These are phyloP conservation scores for Triangularia setosa DNA, from an alignment of 2,329 filamentous ascomycete species.

Conservation along the genomic window DNA sequence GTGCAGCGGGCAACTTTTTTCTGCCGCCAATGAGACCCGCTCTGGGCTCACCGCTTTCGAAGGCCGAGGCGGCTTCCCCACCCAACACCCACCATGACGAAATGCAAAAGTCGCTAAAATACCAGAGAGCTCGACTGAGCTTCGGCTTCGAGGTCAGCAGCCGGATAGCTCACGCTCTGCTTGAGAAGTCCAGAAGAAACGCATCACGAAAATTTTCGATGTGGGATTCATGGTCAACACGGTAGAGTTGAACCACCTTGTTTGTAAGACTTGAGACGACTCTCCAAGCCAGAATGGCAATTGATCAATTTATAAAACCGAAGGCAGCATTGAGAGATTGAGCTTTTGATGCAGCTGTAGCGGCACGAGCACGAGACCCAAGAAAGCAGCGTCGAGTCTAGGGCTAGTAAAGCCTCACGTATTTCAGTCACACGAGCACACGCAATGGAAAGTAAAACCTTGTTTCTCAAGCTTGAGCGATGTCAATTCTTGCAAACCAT, in stretches of 20 bases:
- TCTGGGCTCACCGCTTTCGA: constrained; percentile 16
- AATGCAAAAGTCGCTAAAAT: background rate
- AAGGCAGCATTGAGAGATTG: background rate
- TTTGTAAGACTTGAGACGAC: background rate
- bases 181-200: no score
- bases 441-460: background rate
- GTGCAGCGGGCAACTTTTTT: constrained; percentile 19
- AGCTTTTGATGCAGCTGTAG: background rate
- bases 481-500: constrained; percentile 22
- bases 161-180: no score
- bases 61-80: background rate
- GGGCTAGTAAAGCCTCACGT: background rate
- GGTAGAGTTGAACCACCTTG: background rate
- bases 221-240: no score
- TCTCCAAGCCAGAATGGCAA: background rate
- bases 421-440: background rate
- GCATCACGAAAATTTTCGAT: no score
- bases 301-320: background rate
- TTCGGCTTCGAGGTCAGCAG: background rate
- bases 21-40: constrained; percentile 12
- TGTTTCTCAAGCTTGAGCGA: constrained; percentile 12
- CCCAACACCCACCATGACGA: constrained; percentile 4
- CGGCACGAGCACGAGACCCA: background rate
- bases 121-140: background rate
- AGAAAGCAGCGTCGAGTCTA: background rate